Evolutionary conservation across 495 filamentous ascomycete genomes (phyloP).

Genomic region (Penicillium mononematosum): DNA sequence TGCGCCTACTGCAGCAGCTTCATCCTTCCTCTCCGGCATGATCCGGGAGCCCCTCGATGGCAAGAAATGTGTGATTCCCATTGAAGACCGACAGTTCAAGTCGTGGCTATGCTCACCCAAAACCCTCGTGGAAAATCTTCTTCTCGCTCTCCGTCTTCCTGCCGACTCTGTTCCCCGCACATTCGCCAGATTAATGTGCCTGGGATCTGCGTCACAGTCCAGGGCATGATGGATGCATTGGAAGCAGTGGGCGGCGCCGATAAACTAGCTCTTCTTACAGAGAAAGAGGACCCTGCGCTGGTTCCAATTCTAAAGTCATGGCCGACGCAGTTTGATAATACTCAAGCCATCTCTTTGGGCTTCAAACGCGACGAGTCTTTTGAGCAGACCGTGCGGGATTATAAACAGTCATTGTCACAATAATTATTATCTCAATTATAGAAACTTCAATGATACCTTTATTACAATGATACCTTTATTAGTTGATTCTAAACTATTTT

Average conservation of each 20-base stretch:
- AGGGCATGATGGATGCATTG: conserved; percentile 71
- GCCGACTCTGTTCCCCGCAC: conserved; percentile 51
- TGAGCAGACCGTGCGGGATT: conserved; percentile 56
- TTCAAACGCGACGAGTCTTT: conserved; percentile 56
- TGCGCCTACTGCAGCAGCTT: conserved; percentile 65
- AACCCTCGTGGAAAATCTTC: conserved; percentile 62
- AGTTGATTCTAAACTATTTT: not conserved
- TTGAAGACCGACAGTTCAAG: conserved; percentile 57
- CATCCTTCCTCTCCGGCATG: conserved; percentile 69
- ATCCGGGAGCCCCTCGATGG: conserved; percentile 60
- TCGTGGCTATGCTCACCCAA: conserved; percentile 64
- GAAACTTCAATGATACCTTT: not conserved
- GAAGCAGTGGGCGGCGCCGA: conserved; percentile 66
- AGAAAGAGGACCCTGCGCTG: conserved; percentile 57
- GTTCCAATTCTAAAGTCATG: conserved; percentile 67
- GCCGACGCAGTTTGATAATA: conserved; percentile 65
- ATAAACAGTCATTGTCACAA: conserved; percentile 38
- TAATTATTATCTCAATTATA: conserved; percentile 3
- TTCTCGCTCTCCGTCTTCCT: conserved; percentile 55
- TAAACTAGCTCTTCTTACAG: conserved; percentile 56
- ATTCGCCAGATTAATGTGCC: conserved; percentile 67
- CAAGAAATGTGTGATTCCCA: conserved; percentile 60
- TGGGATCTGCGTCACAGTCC: conserved; percentile 64
- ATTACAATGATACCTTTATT: not conserved
- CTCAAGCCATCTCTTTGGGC: conserved; percentile 55